Base-by-base conservation (phyloP, 805 yeast species). In the Candida piceae region DNA sequence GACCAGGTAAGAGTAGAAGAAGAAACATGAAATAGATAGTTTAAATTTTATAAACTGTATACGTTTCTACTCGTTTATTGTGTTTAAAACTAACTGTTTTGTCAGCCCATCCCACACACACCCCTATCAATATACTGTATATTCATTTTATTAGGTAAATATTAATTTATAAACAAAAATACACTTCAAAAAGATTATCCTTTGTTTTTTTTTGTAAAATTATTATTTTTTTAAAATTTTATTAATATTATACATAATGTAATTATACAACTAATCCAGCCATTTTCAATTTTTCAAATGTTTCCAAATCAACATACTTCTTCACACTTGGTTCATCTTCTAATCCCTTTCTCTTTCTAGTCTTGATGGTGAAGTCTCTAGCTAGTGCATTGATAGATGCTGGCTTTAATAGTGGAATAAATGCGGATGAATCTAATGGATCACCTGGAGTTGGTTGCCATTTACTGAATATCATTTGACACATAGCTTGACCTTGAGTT, bases 361-460 rank as follows among this genome's bases (percentile, higher is more conserved):
- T 87, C 58, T 94, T 93, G 62, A 86, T 63, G 21, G 87, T 80
- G 51, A 88, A 86, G 59, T 93, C 98, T 39, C 98, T 68, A 1
- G 96, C 90, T 40, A 89, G 62, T 3, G 84, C 78, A 8, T 65
- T 64, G 0, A 68, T 60, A 5, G 82, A 80, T 1, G 93, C 96
- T 0, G 96, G 85, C 47, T 77, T 78, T 55, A 90, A 66, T 29
- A 79, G 70, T 5, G 88, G 87, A 27, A 87, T 70, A 32, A 61
- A 63, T 13, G 75, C 73, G 22, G 75, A 71, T 16, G 64, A 62
- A 55, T 90, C 95, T 49, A 90, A 53, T 7, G 97, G 97, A 62
- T 90, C 87, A 0, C 98, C 98, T 2, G 96, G 95, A 1, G 85
- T 94, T 3, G 67, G 58, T 16, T 74, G 71, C 95, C 96, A 93